Conservation (phyloP, 2,329 filamentous ascomycete species). For the Apiospora malaysiana region DNA sequence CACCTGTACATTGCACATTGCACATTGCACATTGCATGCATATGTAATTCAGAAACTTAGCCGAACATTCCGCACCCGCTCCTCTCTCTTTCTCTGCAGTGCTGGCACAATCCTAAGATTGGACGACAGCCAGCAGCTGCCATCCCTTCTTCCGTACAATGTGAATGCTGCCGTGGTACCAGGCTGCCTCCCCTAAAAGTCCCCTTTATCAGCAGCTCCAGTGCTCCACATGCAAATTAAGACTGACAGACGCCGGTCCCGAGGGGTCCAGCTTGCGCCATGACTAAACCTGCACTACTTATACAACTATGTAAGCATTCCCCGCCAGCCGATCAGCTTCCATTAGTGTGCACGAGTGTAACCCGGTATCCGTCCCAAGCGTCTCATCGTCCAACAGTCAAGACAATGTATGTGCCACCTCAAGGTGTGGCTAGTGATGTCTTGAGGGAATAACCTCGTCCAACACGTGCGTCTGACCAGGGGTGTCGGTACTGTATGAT, state of each 20-base stretch:
- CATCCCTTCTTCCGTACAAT: neutral
- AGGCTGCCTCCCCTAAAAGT: neutral
- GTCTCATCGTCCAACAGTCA: neutral
- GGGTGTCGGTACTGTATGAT: no score
- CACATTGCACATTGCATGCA: neutral
- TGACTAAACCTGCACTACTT: neutral
- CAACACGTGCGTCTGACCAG: neutral
- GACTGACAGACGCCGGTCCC: slow-evolving; percentile 6
- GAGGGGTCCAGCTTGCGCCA: neutral
- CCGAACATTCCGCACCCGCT: neutral
- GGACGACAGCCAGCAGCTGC: neutral
- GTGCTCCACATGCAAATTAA: slow-evolving; percentile 13
- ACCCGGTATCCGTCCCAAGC: slow-evolving; percentile 8
- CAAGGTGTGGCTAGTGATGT: neutral
- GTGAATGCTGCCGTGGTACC: neutral
- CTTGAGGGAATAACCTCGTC: neutral
- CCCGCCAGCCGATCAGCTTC: neutral
- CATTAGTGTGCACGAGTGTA: neutral
- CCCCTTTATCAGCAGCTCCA: neutral
- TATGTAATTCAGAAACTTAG: neutral
- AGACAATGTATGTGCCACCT: neutral
- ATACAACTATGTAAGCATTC: neutral
- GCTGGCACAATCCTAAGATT: neutral
- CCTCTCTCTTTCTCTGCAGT: no score
- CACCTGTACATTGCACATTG: neutral